Conservation (phyloP, 192 early-diverging fungal genomes). For the Radiomyces spectabilis region DNA sequence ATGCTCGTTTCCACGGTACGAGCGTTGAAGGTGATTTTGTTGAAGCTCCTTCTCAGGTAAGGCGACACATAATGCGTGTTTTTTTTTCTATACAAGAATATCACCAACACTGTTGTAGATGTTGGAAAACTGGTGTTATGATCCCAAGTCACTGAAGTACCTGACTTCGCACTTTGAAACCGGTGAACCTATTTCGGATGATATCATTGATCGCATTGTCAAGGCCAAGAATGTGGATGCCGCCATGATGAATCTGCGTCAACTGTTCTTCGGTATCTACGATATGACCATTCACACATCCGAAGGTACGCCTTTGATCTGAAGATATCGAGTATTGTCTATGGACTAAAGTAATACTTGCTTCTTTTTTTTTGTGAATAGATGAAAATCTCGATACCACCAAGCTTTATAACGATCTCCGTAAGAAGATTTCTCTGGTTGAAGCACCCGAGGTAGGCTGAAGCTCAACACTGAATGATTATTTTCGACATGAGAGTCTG, state of each 20-base stretch:
- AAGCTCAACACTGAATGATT: not conserved
- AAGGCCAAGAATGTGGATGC: conserved; percentile 71
- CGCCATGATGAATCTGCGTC: conserved; percentile 64
- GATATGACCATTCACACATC: conserved; percentile 72
- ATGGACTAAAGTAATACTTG: no score
- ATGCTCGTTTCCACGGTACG: conserved; percentile 69
- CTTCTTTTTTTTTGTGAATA: no score
- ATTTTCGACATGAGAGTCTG: no score
- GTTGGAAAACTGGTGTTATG: conserved; percentile 83
- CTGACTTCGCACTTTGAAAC: conserved; percentile 68
- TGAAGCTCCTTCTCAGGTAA: conserved; percentile 72
- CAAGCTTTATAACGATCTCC: conserved; percentile 38
- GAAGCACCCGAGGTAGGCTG: conserved; percentile 25
- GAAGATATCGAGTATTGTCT: no score
- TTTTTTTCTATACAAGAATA: not conserved
- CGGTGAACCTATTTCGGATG: conserved; percentile 61
- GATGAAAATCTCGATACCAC: conserved; percentile 37
- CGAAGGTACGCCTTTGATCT: no score
- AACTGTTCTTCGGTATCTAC: conserved; percentile 69
- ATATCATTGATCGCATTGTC: conserved; percentile 59
- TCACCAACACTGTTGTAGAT: conserved; percentile 32
- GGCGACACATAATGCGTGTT: not conserved
- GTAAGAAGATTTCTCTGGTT: conserved; percentile 30
- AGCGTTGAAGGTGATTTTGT: conserved; percentile 78
- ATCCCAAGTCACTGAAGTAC: conserved; percentile 43